Evolutionary conservation across 2,329 filamentous ascomycete species (phyloP), one percentile per base, ranked within the genome.

Genomic region (Orbilia blumenaviensis): DNA sequence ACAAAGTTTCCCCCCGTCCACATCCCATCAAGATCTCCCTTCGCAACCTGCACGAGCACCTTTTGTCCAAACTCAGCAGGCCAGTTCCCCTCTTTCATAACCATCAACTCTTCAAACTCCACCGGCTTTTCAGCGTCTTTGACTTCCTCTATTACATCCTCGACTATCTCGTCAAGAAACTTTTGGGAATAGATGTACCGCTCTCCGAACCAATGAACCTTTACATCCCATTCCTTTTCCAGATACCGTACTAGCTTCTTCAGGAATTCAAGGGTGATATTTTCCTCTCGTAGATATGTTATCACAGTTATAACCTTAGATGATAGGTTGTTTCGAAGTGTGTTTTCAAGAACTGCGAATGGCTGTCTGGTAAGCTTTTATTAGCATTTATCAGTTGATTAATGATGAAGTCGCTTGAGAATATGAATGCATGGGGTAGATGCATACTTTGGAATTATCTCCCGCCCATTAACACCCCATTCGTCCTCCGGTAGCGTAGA

Each of bases 211-310:
- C 79, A 72, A 74, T 25, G 66, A 54, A 79, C 63, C 66, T 77
- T 69, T 46, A 78, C 23, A 34, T 46, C 46, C 58, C 66, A 75
- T 16, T 76, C 67, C 21, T 38, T 41, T 21, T 56, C 50, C 12
- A 78, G 46, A 38, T 77, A 77, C 29, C 68, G 68, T 58, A 79
- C 63, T 54, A 80, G 61, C 34, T 77, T 79, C 36, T 75, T 77
- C 54, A 80, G 66, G 32, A 79, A 67, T n/a, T 79, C 78, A 18
- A 66, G 7, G 32, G 80, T 77, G 38, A 80, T 77, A 54, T 78
- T 66, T 7, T 78, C 75, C 23, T 73, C 73, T 16, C 62, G 54
- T 32, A 67, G 77, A 25, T 79, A 80, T 7, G 77, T 77, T 7
- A 73, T 23, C 36, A 77, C 71, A 16, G 73, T 76, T 27, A 80